Base-by-base conservation (phyloP, 345 rosid genomes). In the Arabidopsis arenosa region DNA sequence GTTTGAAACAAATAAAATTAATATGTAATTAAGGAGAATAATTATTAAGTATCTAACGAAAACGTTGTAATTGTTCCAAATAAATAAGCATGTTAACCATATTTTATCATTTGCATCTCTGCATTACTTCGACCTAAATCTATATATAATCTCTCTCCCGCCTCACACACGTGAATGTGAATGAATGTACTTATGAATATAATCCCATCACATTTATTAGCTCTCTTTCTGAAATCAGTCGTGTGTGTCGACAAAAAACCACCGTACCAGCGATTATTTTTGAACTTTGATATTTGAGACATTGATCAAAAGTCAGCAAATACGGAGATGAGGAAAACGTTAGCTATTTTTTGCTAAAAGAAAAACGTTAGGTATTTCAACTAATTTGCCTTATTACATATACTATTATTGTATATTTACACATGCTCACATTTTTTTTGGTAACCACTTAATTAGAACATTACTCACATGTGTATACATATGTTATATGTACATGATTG, bases 281-380 rank as follows among this genome's bases (percentile, higher is more conserved):
- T 18, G 37, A 58, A 58, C 23, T 37, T 59, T 48, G 41, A 10
- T 47, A 30, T 41, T 48, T 59, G 32, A 21, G 53, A 26, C 51
- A 68, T 11, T 26, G 6, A 47, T 74, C 61, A 75, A 67, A 75
- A 75, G 79, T 75, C 73, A 75, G 68, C 68, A 75, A 75, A 58
- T 66, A 75, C 68, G 73, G 73, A 75, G 67, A 67, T 66, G 49
- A 15, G 3, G 61, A 58, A 58, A 62, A 62, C 51, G 43, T 33
- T 68, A 74, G 18, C 58, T 60, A 18, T 18, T 18, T 18, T 18
- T 18, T 18, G 21, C 21, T 18, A 18, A 18, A 18, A 18, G 21
- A 18, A 18, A 18, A 18, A 18, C 21, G 21, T 18, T 18, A 18
- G 0, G 21, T 18, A 52, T 41, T 53, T 51, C 63, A 51, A 52